These are phyloP conservation scores for Aspergillus clavatus DNA, from an alignment of 2,329 filamentous ascomycete species.

Conservation along the genomic window DNA sequence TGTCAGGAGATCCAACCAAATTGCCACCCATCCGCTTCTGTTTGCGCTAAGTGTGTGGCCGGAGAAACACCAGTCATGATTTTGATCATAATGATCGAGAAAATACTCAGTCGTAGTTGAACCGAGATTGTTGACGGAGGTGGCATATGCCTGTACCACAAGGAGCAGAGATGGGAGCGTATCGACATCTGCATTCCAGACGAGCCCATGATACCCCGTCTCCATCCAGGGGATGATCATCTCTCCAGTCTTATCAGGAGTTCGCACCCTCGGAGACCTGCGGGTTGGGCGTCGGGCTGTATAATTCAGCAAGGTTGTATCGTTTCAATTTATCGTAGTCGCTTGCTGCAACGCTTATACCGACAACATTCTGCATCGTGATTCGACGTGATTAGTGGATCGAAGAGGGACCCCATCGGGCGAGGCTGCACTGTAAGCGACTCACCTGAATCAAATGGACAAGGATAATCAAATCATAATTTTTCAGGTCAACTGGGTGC, in stretches of 20 bases:
- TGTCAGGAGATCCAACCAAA: background rate
- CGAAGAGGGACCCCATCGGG: constrained; percentile 1
- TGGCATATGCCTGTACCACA: too few species aligned
- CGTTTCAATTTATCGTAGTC: constrained; percentile 59
- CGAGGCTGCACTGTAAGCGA: constrained; percentile 1
- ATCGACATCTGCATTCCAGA: too few species aligned
- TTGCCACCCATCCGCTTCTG: background rate
- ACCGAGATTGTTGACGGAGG: too few species aligned
- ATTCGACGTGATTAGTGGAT: constrained; percentile 12
- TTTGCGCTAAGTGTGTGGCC: background rate
- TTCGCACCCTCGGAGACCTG: constrained; percentile 9
- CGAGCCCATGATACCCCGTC: too few species aligned
- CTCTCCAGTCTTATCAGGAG: constrained; percentile 1
- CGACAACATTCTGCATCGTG: constrained; percentile 52
- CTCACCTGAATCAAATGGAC: constrained; percentile 60
- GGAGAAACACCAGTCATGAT: too few species aligned
- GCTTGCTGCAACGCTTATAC: constrained; percentile 58
- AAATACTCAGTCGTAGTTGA: too few species aligned
- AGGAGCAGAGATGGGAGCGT: too few species aligned
- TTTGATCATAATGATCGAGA: too few species aligned
- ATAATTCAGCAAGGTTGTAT: constrained; percentile 60
- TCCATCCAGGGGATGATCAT: background rate
- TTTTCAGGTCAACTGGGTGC: constrained; percentile 57
- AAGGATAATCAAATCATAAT: constrained; percentile 57
- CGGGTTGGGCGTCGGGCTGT: constrained; percentile 43